Percentiles rank a stretch among this genome's conserved stretches.
phyloP scores from a whole-genome alignment of 331 rosid genomes.

The Pyrus hybrid region DNA sequence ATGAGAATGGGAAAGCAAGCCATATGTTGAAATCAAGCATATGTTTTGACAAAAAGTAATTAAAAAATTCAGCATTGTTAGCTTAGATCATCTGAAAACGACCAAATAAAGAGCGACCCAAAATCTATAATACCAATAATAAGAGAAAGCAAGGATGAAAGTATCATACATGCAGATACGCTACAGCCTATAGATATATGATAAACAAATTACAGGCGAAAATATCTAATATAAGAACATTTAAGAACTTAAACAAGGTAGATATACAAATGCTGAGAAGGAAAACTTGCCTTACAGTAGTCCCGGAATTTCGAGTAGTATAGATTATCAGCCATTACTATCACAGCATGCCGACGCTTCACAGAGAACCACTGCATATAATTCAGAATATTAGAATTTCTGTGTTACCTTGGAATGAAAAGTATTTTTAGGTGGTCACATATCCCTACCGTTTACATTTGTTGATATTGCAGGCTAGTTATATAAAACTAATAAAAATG shows the following conservation, averaged over 20 bases:
- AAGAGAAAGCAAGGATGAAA: not conserved
- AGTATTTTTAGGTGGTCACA: too few relatives aligned
- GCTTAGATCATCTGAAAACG: not conserved
- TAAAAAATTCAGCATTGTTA: not conserved
- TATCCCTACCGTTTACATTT: not conserved
- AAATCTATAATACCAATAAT: not conserved
- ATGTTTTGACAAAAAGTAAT: not conserved
- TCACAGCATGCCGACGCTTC: slow-evolving; percentile 92
- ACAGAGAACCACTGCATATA: slow-evolving; percentile 88
- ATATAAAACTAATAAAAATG: not conserved
- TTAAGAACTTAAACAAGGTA: not conserved
- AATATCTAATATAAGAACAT: not conserved
- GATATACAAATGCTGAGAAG: not conserved
- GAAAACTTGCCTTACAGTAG: slow-evolving; percentile 71
- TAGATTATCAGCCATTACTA: slow-evolving; percentile 73
- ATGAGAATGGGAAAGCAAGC: not conserved
- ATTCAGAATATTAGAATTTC: not conserved
- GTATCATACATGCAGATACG: not conserved
- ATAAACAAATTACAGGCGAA: not conserved
- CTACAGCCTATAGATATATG: not conserved
- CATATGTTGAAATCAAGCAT: not conserved
- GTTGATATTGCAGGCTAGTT: not conserved
- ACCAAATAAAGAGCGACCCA: not conserved
- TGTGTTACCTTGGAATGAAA: too few relatives aligned
- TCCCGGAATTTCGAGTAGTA: slow-evolving; percentile 87